Base-by-base conservation (phyloP, 2,329 filamentous ascomycete species). In the Penicillium sclerotiorum region DNA sequence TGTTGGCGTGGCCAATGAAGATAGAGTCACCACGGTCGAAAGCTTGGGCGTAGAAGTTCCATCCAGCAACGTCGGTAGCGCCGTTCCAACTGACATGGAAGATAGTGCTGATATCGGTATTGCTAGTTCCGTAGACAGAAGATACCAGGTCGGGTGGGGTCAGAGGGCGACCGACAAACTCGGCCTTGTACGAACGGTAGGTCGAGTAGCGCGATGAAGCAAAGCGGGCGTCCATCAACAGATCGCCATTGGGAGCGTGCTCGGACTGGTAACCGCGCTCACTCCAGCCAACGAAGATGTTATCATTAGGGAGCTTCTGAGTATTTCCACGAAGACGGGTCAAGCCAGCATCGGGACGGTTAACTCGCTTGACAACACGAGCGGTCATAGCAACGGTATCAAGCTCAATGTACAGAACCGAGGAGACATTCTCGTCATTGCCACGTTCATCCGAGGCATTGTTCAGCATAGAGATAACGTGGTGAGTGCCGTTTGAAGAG, bases 141-240 rank as follows among this genome's bases (percentile, higher is more conserved):
- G 69, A 59, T 18, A 68, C 65, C 4, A 71, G 33, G 2, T 64
- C 65, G 0, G 71, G 70, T 1, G 68, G 63, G 2, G 63, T 48
- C 11, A 38, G 50, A 13, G 70, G 70, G 1, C 65, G 64, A 17
- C 71, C 71, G 2, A 56, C 56, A 43, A 72, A 75, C 21, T 66
- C 57, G 15, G 51, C 63, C 49, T 75, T 75, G 59, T 70, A 75
- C 1, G 70, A 58, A 15, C 73, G 70, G 54, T 76, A 76, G 13
- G 68, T 72, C 23, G 65, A 67, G 49, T 72, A 70, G 9, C 66
- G 63, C 1, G 54, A 43, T 3, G 64, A 67, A 6, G 52, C 55
- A 40, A 74, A 75, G 12, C 55, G 60, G 9, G 69, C 69, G 23
- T 71, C 67, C 63, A 73, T 68, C 20, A 72, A 49, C 5, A 68